These are phyloP conservation scores for Nakaseomyces delphensis DNA, from an alignment of 1,139 yeast genomes.

Conservation along the genomic window DNA sequence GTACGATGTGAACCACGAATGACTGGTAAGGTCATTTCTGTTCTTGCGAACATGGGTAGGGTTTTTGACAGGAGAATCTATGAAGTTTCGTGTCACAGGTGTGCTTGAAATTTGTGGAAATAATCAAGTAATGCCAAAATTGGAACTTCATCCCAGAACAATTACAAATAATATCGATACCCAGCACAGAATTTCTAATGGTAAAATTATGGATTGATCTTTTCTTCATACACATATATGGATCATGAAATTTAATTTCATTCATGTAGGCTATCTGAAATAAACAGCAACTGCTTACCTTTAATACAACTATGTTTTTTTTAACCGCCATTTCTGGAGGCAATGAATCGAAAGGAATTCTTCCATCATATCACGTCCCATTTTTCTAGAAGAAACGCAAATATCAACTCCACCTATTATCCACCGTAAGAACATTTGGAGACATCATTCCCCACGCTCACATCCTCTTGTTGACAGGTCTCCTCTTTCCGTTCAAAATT, in stretches of 20 bases:
- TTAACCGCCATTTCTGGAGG: conserved; percentile 80
- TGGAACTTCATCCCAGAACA: conserved; percentile 96
- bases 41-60: conserved; percentile 85
- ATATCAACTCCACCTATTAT: conserved; percentile 71
- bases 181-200: conserved; percentile 85
- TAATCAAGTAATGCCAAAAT: conserved; percentile 91
- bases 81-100: conserved; percentile 79
- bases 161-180: conserved; percentile 87
- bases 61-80: conserved; percentile 92
- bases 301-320: no score
- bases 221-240: conserved; percentile 82
- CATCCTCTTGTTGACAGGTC: conserved; percentile 17
- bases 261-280: conserved; percentile 80
- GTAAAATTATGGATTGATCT: conserved; percentile 80
- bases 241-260: conserved; percentile 63
- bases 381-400: conserved; percentile 64
- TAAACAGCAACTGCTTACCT: conserved; percentile 44
- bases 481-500: conserved; percentile 52
- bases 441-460: no score
- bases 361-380: conserved; percentile 78
- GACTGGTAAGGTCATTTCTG: conserved; percentile 87
- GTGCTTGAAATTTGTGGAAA: conserved; percentile 85
- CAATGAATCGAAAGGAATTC: conserved; percentile 66
- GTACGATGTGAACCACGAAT: conserved; percentile 88
- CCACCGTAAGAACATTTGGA: no score